These are phyloP conservation scores for Spiromastix sp. DNA, from an alignment of 2,329 filamentous ascomycete genomes.

Conservation along the genomic window DNA sequence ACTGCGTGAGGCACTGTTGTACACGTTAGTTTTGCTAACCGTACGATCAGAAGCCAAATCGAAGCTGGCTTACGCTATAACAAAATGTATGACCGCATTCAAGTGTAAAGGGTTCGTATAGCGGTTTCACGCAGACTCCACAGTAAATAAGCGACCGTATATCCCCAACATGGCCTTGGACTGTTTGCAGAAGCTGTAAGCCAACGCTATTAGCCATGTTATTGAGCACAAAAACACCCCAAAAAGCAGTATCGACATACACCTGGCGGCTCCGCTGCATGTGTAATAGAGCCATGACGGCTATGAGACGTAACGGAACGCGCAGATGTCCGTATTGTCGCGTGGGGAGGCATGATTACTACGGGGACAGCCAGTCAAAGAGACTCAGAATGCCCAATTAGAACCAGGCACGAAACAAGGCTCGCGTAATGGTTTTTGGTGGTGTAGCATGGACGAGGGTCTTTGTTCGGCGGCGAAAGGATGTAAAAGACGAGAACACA, in stretches of 20 bases:
- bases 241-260: conserved; percentile 4
- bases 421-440: too few relatives aligned
- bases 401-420: too few relatives aligned
- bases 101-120: conserved; percentile 61
- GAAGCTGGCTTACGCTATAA: conserved; percentile 45
- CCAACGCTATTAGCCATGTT: neutral
- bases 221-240: conserved; percentile 1
- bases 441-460: too few relatives aligned
- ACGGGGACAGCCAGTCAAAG: too few relatives aligned
- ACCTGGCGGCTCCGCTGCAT: conserved; percentile 3
- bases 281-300: too few relatives aligned
- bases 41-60: neutral
- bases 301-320: too few relatives aligned
- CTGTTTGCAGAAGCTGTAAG: conserved; percentile 29
- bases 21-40: conserved; percentile 14
- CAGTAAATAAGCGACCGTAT: conserved; percentile 54
- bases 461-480: too few relatives aligned
- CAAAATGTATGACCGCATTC: conserved; percentile 63
- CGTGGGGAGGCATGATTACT: too few relatives aligned
- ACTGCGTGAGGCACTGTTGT: conserved; percentile 47
- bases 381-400: too few relatives aligned
- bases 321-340: too few relatives aligned
- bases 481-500: too few relatives aligned
- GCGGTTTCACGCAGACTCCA: conserved; percentile 56
- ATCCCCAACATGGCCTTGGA: conserved; percentile 48